Base-by-base conservation (phyloP, 441 rosid species). In the Pelargonium australe region DNA sequence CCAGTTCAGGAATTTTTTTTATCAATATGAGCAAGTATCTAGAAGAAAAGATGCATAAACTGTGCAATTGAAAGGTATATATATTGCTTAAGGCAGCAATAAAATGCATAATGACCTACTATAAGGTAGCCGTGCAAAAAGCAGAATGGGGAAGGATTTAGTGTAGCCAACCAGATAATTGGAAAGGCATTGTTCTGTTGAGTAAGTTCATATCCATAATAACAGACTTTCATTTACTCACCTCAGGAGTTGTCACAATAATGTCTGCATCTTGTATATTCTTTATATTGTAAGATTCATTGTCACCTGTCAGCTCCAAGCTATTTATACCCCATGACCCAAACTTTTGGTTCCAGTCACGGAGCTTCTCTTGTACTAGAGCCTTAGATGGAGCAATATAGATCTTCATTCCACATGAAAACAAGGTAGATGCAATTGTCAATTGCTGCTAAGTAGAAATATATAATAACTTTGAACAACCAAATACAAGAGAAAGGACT, bases 201-300 rank as follows among this genome's bases (percentile, higher is more conserved):
- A 40, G 44, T 19, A 16, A 66, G 9, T 16, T 7, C 14, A 31
- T 25, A 58, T 57, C 12, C 63, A 20, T 58, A 9, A 41, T 66
- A 58, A 49, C 51, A 25, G 43, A 41, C 6, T 66, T 23, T 13
- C 73, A 65, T 19, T 58, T 70, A 65, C 80, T 69, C 70, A 95
- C 98, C 98, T 92, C 99, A 63, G 99, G 99, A 69, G 97, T 95
- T 44, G 99, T 95, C 72, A 95, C 80, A 70, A 95, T 89, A 69
- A 95, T 85, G 80, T 92, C 98, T 60, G 97, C 96, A 61, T 95
- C 99, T 77, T 86, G 98, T 75, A 92, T 82, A 68, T 82, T 87
- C 81, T 79, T 86, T 67, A 57, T 77, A 80, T 78, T 90, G 83
- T 90, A 95, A 44, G 77, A 85, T 73, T 89, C 99, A 71, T 85